phyloP scores from a whole-genome alignment of 1,284 basidiomycete genomes.

The Chalciporus sp. region DNA sequence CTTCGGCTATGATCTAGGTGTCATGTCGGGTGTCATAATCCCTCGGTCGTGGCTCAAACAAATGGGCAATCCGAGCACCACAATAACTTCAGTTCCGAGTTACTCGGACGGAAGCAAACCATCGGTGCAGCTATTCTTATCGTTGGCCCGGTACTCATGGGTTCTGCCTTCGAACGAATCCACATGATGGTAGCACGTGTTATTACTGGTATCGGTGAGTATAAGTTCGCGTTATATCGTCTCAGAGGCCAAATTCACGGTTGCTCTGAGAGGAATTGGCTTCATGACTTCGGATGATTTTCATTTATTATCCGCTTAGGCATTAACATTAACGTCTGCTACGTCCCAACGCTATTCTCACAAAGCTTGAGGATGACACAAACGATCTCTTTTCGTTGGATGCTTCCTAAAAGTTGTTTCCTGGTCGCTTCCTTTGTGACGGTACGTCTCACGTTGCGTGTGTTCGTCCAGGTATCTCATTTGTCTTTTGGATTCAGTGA shows the following conservation, averaged over 20 bases:
- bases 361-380: slow-evolving; percentile 16
- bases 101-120: slow-evolving; percentile 15
- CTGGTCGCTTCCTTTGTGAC: slow-evolving; percentile 16
- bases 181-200: slow-evolving; percentile 18
- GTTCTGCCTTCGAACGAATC: slow-evolving; percentile 14
- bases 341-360: slow-evolving; percentile 13
- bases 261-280: slow-evolving; percentile 9
- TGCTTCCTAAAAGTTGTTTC: slow-evolving; percentile 20
- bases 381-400: slow-evolving; percentile 14
- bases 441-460: slow-evolving; percentile 1
- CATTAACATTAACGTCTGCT: slow-evolving; percentile 18
- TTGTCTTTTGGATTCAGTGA: slow-evolving; percentile 12
- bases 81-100: slow-evolving; percentile 18
- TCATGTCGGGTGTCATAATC: slow-evolving; percentile 18
- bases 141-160: slow-evolving; percentile 16
- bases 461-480: neutral
- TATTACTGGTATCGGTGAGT: slow-evolving; percentile 14
- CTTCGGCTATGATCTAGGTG: slow-evolving; percentile 21
- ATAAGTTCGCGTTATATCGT: neutral
- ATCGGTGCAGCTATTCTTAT: slow-evolving; percentile 13
- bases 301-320: neutral
- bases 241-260: neutral
- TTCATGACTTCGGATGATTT: slow-evolving; percentile 15
- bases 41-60: slow-evolving; percentile 17
- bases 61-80: slow-evolving; percentile 19